Percentiles rank a stretch among this genome's conserved stretches.
These are phyloP conservation scores for Puccinia triticina DNA, from an alignment of 1,284 basidiomycete species.

Conservation along the genomic window DNA sequence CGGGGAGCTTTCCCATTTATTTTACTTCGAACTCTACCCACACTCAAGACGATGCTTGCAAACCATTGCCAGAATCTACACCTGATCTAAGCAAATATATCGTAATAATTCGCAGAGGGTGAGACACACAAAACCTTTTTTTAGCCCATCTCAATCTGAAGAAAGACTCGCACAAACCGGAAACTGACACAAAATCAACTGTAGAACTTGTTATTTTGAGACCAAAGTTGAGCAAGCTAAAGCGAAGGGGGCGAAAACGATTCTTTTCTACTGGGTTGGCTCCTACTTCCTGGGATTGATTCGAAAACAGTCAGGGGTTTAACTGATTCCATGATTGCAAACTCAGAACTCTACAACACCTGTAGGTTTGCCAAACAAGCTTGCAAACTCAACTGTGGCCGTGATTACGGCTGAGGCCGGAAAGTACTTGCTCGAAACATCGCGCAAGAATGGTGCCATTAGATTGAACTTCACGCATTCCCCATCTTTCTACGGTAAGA, in stretches of 20 bases:
- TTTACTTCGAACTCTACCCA: constrained; percentile 38
- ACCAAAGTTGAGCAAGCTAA: constrained; percentile 31
- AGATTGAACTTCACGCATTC: constrained; percentile 27
- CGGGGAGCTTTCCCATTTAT: constrained; percentile 37
- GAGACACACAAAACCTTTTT: neutral
- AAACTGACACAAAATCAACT: neutral
- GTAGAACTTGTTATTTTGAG: constrained; percentile 43
- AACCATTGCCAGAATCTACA: constrained; percentile 31
- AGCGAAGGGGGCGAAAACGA: constrained; percentile 41
- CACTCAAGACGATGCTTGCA: constrained; percentile 38
- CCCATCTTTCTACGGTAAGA: constrained; percentile 21
- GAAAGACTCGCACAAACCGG: neutral
- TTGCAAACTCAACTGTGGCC: constrained; percentile 19
- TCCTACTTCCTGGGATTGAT: neutral
- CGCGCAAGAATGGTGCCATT: constrained; percentile 21
- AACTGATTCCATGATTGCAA: neutral
- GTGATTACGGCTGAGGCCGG: constrained; percentile 26
- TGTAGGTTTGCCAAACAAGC: constrained; percentile 18
- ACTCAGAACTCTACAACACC: constrained; percentile 31
- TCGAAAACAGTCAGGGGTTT: neutral
- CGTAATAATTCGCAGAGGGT: constrained; percentile 42
- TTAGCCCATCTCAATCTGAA: neutral
- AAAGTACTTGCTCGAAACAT: constrained; percentile 24
- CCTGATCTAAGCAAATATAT: constrained; percentile 41
- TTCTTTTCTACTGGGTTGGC: constrained; percentile 50